These are phyloP conservation scores for Rhizopogon vinicolor DNA, from an alignment of 768 basidiomycete genomes.

Conservation along the genomic window DNA sequence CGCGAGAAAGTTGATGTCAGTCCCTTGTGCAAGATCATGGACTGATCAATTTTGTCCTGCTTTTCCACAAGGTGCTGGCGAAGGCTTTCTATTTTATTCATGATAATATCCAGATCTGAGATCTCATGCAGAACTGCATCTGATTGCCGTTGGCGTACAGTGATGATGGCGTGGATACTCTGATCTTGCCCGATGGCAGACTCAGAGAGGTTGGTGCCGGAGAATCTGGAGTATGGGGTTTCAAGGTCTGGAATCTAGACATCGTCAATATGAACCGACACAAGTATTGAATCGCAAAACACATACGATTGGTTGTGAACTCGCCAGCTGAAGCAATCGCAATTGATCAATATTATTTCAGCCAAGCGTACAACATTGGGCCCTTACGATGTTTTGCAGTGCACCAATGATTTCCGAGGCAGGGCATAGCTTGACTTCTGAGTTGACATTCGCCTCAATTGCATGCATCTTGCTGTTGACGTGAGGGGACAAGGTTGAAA, in stretches of 20 bases:
- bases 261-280: neutral
- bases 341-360: neutral
- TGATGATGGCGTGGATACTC: constrained; percentile 10
- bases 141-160: constrained; percentile 11
- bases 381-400: neutral
- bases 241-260: neutral
- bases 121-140: constrained; percentile 10
- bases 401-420: neutral
- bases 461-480: no score
- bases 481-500: no score
- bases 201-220: constrained; percentile 7
- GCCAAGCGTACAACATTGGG: no score
- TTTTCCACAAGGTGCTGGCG: constrained; percentile 10
- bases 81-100: constrained; percentile 6
- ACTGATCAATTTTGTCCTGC: constrained; percentile 6
- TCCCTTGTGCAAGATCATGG: constrained; percentile 16
- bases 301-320: neutral
- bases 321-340: neutral
- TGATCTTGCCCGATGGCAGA: constrained; percentile 5
- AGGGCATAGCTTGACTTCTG: neutral
- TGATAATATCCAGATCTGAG: constrained; percentile 6
- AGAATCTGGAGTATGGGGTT: neutral
- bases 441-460: neutral
- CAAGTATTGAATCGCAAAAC: no score
- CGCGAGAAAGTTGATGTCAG: constrained; percentile 27